Evolutionary conservation across 805 yeast species (phyloP).

Genomic region (Blastobotrys muscicola): DNA sequence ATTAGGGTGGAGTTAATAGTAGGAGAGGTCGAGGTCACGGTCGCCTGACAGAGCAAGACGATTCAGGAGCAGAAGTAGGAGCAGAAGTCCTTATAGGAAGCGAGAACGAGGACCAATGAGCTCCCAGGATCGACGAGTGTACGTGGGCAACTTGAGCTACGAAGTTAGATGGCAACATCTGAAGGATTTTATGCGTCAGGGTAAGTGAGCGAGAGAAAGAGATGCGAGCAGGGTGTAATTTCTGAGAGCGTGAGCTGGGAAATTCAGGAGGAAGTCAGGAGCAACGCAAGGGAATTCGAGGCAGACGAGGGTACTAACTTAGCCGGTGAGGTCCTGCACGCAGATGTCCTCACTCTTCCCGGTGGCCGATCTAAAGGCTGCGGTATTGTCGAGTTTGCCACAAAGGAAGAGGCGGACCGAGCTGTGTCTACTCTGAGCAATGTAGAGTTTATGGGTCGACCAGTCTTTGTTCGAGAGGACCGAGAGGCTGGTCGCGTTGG

Average conservation of each 20-base stretch:
- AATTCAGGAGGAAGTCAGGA: too few species aligned
- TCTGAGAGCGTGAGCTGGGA: too few species aligned
- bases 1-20: too few species aligned
- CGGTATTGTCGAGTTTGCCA: constrained; percentile 68
- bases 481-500: constrained; percentile 32
- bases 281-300: too few species aligned
- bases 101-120: neutral
- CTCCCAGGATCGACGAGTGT: constrained; percentile 33
- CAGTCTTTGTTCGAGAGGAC: constrained; percentile 81
- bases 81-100: too few species aligned
- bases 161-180: constrained; percentile 31
- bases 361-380: constrained; percentile 58
- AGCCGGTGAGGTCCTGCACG: constrained; percentile 60
- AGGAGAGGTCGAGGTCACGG: too few species aligned
- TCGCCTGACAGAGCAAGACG: too few species aligned
- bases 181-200: constrained; percentile 29
- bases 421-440: constrained; percentile 69
- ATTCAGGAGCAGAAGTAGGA: too few species aligned
- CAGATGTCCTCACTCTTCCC: constrained; percentile 70
- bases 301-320: too few species aligned
- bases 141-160: constrained; percentile 35
- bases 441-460: constrained; percentile 57
- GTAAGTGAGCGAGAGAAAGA: too few species aligned
- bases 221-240: too few species aligned
- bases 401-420: constrained; percentile 50